Base-by-base conservation (phyloP, 129 eudicot species). In the Artemisia argyi region DNA sequence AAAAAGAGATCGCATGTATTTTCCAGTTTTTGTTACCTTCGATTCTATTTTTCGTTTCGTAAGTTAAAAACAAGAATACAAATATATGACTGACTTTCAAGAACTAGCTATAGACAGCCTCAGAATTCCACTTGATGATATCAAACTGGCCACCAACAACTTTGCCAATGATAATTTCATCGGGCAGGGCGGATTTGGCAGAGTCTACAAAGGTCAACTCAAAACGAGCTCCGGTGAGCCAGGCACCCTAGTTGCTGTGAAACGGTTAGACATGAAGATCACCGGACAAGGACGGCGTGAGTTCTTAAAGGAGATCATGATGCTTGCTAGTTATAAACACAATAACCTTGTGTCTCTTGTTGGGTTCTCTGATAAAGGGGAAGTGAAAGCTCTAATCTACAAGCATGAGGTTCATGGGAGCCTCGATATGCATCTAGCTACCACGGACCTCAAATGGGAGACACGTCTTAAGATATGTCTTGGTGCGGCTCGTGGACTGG, bases 391-490 rank as follows among this genome's bases (percentile, higher is more conserved):
- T 6, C 13, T 70, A 39, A 26, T 70, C 0, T 32, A 70, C 13
- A 19, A 70, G 42, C 14, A 56, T 1, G 75, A 70, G 64, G 53
- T 16, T 32, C 11, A 11, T 69, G 63, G 63, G 54, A 69, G 74
- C 26, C 74, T 69, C 11, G 74, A 54, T 30, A 71, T 13, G 8
- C 1, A 73, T 61, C 16, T 73, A 8, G 35, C 18, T 13, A 12
- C 5, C 32, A 28, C 53, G 0, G 52, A 75, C 14, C 73, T 75
- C 35, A 16, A 58, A 11, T 75, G 79, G 79, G 68, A 20, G 3
- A 67, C 46, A 46, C 79, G 73, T 1, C 79, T 75, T 57, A 20
- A n/a, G 7, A 75, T 66, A 75, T 75, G 79, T 56, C 73, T 75
- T 11, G 79, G 42, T 75, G 79, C 52, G 3, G 79, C 73, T 24